These are phyloP conservation scores for Drechslerella coelobrocha DNA, from an alignment of 2,329 filamentous ascomycete species.

Conservation along the genomic window DNA sequence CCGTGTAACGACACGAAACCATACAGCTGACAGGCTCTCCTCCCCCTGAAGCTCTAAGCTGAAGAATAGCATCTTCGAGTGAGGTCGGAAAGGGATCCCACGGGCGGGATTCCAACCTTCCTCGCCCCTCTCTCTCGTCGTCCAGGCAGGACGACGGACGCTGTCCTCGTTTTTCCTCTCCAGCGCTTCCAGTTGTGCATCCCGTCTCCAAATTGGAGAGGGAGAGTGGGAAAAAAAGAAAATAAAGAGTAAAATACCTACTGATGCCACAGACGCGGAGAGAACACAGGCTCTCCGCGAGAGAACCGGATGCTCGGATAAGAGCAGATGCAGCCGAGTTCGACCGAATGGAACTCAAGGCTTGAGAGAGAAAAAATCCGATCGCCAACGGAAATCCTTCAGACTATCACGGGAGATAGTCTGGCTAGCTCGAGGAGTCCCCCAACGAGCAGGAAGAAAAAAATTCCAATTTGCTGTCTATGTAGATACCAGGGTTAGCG, in stretches of 20 bases:
- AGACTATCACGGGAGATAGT: slow-evolving; percentile 40
- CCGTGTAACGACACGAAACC: slow-evolving; percentile 48
- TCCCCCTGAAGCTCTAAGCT: slow-evolving; percentile 20
- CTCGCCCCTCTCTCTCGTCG: slow-evolving; percentile 19
- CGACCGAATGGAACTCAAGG: slow-evolving; percentile 43
- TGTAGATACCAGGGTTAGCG: slow-evolving; percentile 43
- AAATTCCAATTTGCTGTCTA: slow-evolving; percentile 35
- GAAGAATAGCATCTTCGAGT: slow-evolving; percentile 14
- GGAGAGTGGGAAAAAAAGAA: slow-evolving; percentile 11
- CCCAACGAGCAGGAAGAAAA: slow-evolving; percentile 14
- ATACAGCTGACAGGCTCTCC: slow-evolving; percentile 22
- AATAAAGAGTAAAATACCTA: slow-evolving; percentile 24
- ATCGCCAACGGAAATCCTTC: slow-evolving; percentile 32
- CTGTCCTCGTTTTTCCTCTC: slow-evolving; percentile 16
- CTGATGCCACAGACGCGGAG: slow-evolving; percentile 30
- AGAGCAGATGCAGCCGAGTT: slow-evolving; percentile 36
- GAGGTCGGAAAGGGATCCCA: slow-evolving; percentile 27
- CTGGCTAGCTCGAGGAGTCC: slow-evolving; percentile 19
- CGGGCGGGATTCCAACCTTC: slow-evolving; percentile 39
- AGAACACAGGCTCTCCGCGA: slow-evolving; percentile 9
- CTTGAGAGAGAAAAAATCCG: slow-evolving; percentile 31
- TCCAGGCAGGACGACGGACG: slow-evolving; percentile 21
- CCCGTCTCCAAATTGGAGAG: too few species aligned
- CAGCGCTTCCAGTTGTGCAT: too few species aligned
- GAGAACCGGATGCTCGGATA: background rate